These are phyloP conservation scores for Cucurbita argyrosperma DNA, from an alignment of 306 rosid species.

Conservation along the genomic window DNA sequence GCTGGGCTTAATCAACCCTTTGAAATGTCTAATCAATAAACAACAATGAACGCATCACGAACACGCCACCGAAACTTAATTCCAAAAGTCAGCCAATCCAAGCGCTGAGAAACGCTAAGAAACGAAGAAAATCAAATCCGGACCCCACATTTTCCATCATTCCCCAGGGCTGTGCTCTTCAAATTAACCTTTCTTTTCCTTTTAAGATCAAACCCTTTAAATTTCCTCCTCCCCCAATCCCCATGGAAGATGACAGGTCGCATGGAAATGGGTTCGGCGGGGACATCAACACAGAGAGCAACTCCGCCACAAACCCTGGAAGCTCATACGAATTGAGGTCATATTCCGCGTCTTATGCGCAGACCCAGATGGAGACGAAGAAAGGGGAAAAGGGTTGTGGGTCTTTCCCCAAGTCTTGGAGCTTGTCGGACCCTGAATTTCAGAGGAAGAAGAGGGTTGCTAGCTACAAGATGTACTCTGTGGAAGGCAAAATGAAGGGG, in stretches of 20 bases:
- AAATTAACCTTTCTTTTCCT: not conserved
- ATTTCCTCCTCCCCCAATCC: not conserved
- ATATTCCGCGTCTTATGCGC: constrained; percentile 22
- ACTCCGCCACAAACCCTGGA: constrained; percentile 19
- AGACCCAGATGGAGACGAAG: constrained; percentile 13
- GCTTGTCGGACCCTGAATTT: constrained; percentile 37
- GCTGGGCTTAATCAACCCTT: not conserved
- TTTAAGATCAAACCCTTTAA: not conserved
- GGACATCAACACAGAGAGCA: constrained; percentile 18
- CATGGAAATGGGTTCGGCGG: constrained; percentile 21
- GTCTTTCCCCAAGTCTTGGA: constrained; percentile 31
- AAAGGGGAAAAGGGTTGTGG: constrained; percentile 16
- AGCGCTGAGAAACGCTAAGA: not conserved
- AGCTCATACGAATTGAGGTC: constrained; percentile 26
- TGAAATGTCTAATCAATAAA: not conserved
- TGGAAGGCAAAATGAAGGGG: constrained; percentile 52
- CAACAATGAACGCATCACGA: too few species aligned
- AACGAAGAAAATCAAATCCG: not conserved
- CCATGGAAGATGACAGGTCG: constrained; percentile 41
- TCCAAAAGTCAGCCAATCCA: not conserved
- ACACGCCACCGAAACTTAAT: not conserved
- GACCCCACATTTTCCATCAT: not conserved
- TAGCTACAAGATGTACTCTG: constrained; percentile 37
- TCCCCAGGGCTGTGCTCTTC: not conserved
- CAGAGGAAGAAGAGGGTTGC: constrained; percentile 58